phyloP scores from a whole-genome alignment of 371 early-diverging fungal species.

The Mortierella sp. region DNA sequence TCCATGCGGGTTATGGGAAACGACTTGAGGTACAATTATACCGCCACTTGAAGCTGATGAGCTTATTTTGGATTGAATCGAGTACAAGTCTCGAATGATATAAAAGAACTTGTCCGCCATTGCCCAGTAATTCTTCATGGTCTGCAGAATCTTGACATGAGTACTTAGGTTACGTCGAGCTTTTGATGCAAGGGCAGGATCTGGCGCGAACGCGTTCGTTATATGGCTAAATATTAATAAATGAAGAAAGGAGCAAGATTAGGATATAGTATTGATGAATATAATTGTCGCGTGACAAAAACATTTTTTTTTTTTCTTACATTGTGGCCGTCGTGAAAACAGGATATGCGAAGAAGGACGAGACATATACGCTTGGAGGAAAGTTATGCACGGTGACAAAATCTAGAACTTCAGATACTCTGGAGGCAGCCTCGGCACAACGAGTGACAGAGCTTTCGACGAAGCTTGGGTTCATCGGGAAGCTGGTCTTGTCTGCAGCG shows the following conservation, averaged over 20 bases:
- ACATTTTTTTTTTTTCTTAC: constrained; percentile 36
- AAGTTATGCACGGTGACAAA: constrained; percentile 46
- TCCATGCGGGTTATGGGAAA: constrained; percentile 42
- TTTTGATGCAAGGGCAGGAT: constrained; percentile 59
- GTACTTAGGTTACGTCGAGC: constrained; percentile 61
- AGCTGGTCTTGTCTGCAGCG: constrained; percentile 57
- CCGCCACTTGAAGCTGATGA: constrained; percentile 35
- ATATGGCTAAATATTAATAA: constrained; percentile 53
- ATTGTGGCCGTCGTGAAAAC: constrained; percentile 71
- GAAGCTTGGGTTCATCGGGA: constrained; percentile 58
- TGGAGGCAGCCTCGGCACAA: constrained; percentile 64
- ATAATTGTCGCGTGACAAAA: neutral
- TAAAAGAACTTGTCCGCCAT: constrained; percentile 74
- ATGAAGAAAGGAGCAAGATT: neutral
- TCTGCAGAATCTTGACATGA: constrained; percentile 64
- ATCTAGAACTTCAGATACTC: constrained; percentile 60
- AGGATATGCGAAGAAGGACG: constrained; percentile 66
- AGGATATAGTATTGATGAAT: neutral
- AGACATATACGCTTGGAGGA: constrained; percentile 54
- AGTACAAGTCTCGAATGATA: constrained; percentile 71
- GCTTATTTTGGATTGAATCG: constrained; percentile 62
- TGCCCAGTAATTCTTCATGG: constrained; percentile 68
- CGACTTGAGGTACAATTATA: constrained; percentile 50
- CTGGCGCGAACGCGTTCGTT: constrained; percentile 65
- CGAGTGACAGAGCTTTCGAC: constrained; percentile 59